These are phyloP conservation scores for Madurella mycetomatis DNA, from an alignment of 2,329 filamentous ascomycete genomes.

Conservation along the genomic window DNA sequence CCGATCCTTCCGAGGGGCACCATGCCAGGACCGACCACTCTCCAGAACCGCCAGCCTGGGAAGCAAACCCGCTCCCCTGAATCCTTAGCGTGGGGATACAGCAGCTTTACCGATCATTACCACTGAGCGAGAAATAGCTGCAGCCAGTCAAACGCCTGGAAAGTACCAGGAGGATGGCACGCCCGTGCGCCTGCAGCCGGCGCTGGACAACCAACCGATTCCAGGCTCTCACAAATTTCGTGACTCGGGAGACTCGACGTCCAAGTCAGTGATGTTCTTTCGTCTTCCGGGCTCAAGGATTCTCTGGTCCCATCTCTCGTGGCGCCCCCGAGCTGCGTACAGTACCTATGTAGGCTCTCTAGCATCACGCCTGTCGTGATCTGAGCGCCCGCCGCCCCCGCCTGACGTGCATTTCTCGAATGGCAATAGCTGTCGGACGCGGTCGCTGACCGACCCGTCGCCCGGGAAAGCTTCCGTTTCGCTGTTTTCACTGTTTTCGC, in stretches of 20 bases:
- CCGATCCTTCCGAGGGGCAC: too few relatives aligned
- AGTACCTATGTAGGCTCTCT: neutral
- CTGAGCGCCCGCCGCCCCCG: neutral
- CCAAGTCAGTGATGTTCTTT: neutral
- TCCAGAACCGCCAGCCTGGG: slow-evolving; percentile 14
- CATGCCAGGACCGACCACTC: neutral
- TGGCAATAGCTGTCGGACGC: slow-evolving; percentile 1
- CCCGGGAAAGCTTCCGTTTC: slow-evolving; percentile 23
- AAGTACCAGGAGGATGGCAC: slow-evolving; percentile 12
- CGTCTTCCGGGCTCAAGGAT: neutral
- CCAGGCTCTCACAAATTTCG: slow-evolving; percentile 8
- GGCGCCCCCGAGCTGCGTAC: too few relatives aligned
- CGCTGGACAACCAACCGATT: slow-evolving; percentile 4
- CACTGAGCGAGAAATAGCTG: slow-evolving; percentile 1
- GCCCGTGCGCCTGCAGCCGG: slow-evolving; percentile 14
- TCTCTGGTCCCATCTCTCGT: too few relatives aligned
- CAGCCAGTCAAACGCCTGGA: slow-evolving; percentile 8
- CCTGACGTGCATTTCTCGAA: slow-evolving; percentile 8
- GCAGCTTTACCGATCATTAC: slow-evolving; percentile 6
- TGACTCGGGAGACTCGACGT: slow-evolving; percentile 1
- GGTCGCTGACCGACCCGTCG: slow-evolving; percentile 10
- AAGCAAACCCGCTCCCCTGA: neutral
- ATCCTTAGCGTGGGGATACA: slow-evolving; percentile 1
- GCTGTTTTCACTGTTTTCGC: slow-evolving; percentile 1
- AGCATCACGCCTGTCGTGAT: neutral